A percentile compares a stretch with the other conserved stretches of the same genome.
Conservation (phyloP, 1,284 basidiomycete genomes). For the Boletellus sp. region DNA sequence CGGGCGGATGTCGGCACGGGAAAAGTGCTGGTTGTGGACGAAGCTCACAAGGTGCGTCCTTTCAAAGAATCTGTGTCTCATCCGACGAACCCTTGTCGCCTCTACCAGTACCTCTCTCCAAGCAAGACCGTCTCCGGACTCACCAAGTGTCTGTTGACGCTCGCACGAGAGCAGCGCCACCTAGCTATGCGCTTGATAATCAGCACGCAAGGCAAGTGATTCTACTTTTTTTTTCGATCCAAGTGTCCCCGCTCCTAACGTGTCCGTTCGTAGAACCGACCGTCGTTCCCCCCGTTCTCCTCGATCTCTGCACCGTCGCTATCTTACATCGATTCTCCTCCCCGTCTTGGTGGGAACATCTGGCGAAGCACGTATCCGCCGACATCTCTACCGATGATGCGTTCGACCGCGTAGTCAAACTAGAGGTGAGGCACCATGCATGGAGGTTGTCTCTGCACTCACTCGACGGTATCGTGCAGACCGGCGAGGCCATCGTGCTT, state of each 20-base stretch:
- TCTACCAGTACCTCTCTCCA: conserved; percentile 54
- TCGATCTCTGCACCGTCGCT: conserved; percentile 64
- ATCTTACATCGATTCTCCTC: conserved; percentile 73
- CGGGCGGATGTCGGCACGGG: conserved; percentile 58
- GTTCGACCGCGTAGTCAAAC: conserved; percentile 61
- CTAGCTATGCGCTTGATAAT: conserved; percentile 69
- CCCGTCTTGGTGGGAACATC: conserved; percentile 68
- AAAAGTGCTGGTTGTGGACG: conserved; percentile 70
- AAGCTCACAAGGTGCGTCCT: conserved; percentile 65
- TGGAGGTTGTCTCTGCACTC: not conserved
- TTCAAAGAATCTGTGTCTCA: not conserved
- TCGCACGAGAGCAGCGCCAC: conserved; percentile 70
- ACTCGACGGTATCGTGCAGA: conserved; percentile 36
- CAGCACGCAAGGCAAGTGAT: conserved; percentile 59
- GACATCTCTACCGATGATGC: conserved; percentile 54
- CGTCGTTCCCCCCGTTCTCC: conserved; percentile 60
- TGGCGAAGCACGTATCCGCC: conserved; percentile 63
- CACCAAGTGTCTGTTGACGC: conserved; percentile 52
- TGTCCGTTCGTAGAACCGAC: conserved; percentile 55
- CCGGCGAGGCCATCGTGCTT: conserved; percentile 62
- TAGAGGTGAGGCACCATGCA: conserved; percentile 45
- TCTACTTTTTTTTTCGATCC: not conserved
- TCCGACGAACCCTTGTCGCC: not conserved
- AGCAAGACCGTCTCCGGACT: conserved; percentile 48
- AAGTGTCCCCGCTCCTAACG: not conserved